These are phyloP conservation scores for Neurospora cerealis DNA, from an alignment of 495 filamentous ascomycete species.

Conservation along the genomic window DNA sequence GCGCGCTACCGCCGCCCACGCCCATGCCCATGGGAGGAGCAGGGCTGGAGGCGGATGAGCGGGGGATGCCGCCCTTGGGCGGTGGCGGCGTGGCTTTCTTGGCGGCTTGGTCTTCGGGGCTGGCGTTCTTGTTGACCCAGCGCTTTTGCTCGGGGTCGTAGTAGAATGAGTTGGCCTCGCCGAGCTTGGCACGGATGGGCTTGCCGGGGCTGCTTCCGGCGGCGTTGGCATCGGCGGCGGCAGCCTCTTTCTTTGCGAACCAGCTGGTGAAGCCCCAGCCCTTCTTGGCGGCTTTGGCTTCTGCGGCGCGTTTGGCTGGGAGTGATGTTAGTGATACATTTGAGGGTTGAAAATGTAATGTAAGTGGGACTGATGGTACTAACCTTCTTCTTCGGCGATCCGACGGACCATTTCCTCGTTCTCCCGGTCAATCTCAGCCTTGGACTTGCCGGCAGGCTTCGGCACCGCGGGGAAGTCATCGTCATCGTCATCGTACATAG, in stretches of 20 bases:
- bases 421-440: conserved; percentile 48
- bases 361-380: conserved; percentile 12
- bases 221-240: conserved; percentile 10
- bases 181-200: conserved; percentile 88
- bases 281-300: conserved; percentile 46
- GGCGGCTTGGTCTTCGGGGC: conserved; percentile 37
- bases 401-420: conserved; percentile 71
- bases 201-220: conserved; percentile 37
- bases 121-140: conserved; percentile 95
- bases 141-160: conserved; percentile 92
- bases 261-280: conserved; percentile 78
- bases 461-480: conserved; percentile 37
- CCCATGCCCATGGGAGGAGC: conserved; percentile 13
- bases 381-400: conserved; percentile 79
- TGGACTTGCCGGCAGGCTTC: conserved; percentile 35
- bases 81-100: conserved; percentile 42
- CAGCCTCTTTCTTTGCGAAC: conserved; percentile 69
- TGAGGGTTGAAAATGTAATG: background rate
- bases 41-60: conserved; percentile 26
- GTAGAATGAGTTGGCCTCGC: conserved; percentile 85
- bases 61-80: conserved; percentile 23
- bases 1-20: background rate
- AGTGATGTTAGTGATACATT: conserved; percentile 9
- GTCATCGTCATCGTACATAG: conserved; percentile 71
- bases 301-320: conserved; percentile 32